These are phyloP conservation scores for Pistacia integerrima DNA, from an alignment of 345 rosid species.

Conservation along the genomic window DNA sequence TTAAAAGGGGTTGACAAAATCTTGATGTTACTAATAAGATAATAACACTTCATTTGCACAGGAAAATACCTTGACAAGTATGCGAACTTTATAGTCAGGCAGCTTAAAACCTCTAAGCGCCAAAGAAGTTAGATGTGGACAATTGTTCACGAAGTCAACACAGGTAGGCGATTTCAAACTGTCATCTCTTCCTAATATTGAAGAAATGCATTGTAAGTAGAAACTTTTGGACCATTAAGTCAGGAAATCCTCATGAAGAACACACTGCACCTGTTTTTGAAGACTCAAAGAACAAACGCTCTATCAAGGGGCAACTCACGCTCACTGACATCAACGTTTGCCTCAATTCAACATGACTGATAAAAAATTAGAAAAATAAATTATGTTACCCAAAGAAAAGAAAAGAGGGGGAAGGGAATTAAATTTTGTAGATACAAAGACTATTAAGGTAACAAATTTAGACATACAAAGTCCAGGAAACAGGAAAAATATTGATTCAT, in stretches of 20 bases:
- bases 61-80: conserved; percentile 62
- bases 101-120: conserved; percentile 87
- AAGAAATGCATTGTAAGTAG: conserved; percentile 29
- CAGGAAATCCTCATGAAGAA: conserved; percentile 24
- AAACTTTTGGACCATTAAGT: conserved; percentile 9
- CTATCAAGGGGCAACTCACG: conserved; percentile 61
- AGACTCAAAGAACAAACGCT: conserved; percentile 73
- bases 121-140: conserved; percentile 70
- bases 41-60: not conserved
- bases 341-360: conserved; percentile 67
- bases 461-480: not conserved
- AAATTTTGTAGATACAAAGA: not conserved
- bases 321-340: conserved; percentile 64
- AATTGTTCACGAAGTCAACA: conserved; percentile 64
- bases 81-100: conserved; percentile 57
- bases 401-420: not conserved
- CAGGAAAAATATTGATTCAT: not conserved
- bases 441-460: conserved; percentile 3
- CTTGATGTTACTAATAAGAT: conserved; percentile 8
- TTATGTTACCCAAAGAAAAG: conserved; percentile 3
- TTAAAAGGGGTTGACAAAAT: not conserved
- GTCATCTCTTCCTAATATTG: conserved; percentile 65
- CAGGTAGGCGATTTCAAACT: conserved; percentile 62
- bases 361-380: conserved; percentile 14
- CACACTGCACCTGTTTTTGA: conserved; percentile 55